Conservation (phyloP, 2,329 filamentous ascomycete species). For the Didymella pomorum region DNA sequence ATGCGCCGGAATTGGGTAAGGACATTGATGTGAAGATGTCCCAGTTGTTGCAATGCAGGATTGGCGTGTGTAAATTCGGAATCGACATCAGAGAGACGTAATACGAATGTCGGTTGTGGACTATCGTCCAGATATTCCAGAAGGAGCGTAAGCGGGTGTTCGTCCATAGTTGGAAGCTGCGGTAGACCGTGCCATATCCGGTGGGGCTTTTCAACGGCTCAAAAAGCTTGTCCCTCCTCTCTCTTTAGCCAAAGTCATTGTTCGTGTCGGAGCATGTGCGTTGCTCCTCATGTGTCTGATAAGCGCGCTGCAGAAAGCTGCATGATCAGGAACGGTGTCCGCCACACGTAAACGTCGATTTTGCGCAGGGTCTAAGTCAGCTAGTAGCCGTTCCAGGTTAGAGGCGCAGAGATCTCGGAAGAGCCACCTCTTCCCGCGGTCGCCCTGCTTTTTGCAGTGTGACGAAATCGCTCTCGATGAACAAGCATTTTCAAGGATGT, state of each 20-base stretch:
- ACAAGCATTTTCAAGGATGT: background rate
- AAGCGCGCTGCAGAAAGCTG: constrained; percentile 1
- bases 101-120: constrained; percentile 12
- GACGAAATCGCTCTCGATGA: background rate
- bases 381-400: constrained; percentile 3
- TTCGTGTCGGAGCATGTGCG: background rate
- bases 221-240: background rate
- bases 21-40: constrained; percentile 1
- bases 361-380: constrained; percentile 1
- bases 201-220: background rate
- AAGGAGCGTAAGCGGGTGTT: constrained; percentile 12
- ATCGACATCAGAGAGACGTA: background rate
- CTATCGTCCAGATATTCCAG: constrained; percentile 15
- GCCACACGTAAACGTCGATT: constrained; percentile 7
- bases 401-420: background rate
- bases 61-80: constrained; percentile 8
- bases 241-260: background rate
- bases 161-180: background rate
- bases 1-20: background rate
- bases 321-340: background rate
- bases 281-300: background rate
- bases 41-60: constrained; percentile 5
- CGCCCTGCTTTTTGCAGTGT: background rate
- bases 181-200: background rate
- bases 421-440: background rate